Conservation (phyloP, 768 basidiomycete genomes). For the Rhizopogon salebrosus region DNA sequence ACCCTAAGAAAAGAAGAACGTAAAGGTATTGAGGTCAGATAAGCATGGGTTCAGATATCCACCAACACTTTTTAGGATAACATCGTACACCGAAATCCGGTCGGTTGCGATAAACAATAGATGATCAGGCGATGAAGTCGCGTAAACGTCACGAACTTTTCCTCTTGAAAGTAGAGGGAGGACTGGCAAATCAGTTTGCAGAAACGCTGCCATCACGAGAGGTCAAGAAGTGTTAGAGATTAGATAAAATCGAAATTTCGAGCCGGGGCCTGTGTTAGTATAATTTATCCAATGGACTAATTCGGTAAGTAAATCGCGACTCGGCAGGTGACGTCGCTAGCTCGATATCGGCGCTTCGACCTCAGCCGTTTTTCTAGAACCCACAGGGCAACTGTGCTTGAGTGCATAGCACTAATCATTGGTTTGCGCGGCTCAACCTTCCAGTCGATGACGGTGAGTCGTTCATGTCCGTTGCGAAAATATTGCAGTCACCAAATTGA, state of each 20-base stretch:
- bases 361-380: not conserved
- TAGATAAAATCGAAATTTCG: too few relatives aligned
- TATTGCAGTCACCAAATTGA: not conserved
- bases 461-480: not conserved
- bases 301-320: too few relatives aligned
- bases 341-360: not conserved
- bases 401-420: not conserved
- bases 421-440: not conserved
- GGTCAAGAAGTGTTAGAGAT: not conserved
- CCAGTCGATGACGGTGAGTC: not conserved
- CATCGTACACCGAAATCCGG: conserved; percentile 95
- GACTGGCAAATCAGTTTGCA: conserved; percentile 51
- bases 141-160: conserved; percentile 95
- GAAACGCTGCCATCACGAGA: conserved; percentile 34
- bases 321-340: too few relatives aligned
- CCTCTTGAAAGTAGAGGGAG: conserved; percentile 78
- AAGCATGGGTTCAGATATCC: conserved; percentile 1
- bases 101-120: conserved; percentile 94
- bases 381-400: not conserved
- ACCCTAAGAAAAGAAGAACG: conserved; percentile 47
- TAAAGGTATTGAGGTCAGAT: not conserved
- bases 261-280: too few relatives aligned
- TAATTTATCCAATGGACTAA: too few relatives aligned
- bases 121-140: conserved; percentile 59
- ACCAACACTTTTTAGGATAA: conserved; percentile 88